Conservation (phyloP, 192 early-diverging fungal species). For the Backusella sp. region DNA sequence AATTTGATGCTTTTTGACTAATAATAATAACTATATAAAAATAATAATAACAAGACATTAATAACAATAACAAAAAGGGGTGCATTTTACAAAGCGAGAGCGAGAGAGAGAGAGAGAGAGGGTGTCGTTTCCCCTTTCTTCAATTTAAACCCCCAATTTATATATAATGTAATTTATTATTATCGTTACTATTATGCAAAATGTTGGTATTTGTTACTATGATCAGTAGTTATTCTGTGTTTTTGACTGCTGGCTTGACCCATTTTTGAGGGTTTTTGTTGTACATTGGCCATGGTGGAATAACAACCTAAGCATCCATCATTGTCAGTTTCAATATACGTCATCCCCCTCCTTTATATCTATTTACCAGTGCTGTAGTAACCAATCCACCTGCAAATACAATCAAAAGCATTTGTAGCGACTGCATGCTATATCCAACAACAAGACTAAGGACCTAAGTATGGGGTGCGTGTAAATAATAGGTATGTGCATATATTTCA, state of each 20-base stretch:
- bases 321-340: not conserved
- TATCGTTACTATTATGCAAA: not conserved
- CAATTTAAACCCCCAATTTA: too few relatives aligned
- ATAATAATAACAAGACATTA: not conserved
- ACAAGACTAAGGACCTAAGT: slow-evolving; percentile 7
- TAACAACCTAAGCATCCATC: not conserved
- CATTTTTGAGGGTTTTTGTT: slow-evolving; percentile 12
- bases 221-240: not conserved
- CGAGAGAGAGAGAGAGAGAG: too few relatives aligned
- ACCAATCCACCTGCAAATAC: slow-evolving; percentile 1
- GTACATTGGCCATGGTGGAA: slow-evolving; percentile 25
- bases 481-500: too few relatives aligned
- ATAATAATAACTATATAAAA: not conserved
- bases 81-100: too few relatives aligned
- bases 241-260: not conserved
- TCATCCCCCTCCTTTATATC: not conserved
- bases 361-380: not conserved
- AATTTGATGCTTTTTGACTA: not conserved
- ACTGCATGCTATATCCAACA: slow-evolving; percentile 11
- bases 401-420: slow-evolving; percentile 8
- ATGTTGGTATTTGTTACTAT: not conserved
- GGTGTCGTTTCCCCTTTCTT: too few relatives aligned
- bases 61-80: not conserved
- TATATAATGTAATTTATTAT: too few relatives aligned
- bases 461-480: not conserved